These are phyloP conservation scores for Thraustochytrium sp. DNA, from an alignment of 352 stramenopile species.

Conservation along the genomic window DNA sequence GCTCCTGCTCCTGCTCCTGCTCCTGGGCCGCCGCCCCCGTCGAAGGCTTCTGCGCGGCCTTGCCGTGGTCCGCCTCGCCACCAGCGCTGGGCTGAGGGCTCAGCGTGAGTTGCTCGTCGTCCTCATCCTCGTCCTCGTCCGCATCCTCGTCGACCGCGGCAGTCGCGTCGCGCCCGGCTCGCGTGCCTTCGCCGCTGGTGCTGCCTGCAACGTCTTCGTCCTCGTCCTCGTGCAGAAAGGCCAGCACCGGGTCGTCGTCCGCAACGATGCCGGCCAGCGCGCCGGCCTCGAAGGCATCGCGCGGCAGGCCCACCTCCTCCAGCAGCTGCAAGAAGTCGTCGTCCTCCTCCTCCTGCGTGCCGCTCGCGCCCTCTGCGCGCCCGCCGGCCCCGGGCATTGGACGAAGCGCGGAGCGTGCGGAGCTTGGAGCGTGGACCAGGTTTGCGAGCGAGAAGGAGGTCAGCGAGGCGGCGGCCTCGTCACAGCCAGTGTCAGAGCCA, in stretches of 20 bases:
- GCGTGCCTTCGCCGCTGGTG: neutral
- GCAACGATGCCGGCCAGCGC: neutral
- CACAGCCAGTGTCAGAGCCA: too few species aligned
- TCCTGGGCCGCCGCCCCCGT: neutral
- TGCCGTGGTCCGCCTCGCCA: neutral
- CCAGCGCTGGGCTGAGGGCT: neutral
- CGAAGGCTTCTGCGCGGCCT: neutral
- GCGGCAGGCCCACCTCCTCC: neutral
- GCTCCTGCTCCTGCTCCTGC: too few species aligned
- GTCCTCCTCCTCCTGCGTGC: neutral
- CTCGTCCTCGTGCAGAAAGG: neutral
- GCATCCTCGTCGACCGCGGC: neutral
- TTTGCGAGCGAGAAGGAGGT: too few species aligned
- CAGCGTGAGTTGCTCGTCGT: neutral
- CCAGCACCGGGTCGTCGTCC: neutral
- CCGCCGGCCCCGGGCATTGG: too few species aligned
- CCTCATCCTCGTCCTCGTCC: neutral
- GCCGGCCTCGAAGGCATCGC: neutral
- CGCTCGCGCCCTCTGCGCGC: neutral
- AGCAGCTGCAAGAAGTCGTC: constrained; percentile 9
- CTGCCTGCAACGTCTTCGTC: neutral
- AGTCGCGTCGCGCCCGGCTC: neutral
- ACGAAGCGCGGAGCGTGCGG: too few species aligned
- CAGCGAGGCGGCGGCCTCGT: too few species aligned
- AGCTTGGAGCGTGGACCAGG: too few species aligned